These are phyloP conservation scores for Glycyrrhiza uralensis DNA, from an alignment of 306 rosid species.

Conservation along the genomic window DNA sequence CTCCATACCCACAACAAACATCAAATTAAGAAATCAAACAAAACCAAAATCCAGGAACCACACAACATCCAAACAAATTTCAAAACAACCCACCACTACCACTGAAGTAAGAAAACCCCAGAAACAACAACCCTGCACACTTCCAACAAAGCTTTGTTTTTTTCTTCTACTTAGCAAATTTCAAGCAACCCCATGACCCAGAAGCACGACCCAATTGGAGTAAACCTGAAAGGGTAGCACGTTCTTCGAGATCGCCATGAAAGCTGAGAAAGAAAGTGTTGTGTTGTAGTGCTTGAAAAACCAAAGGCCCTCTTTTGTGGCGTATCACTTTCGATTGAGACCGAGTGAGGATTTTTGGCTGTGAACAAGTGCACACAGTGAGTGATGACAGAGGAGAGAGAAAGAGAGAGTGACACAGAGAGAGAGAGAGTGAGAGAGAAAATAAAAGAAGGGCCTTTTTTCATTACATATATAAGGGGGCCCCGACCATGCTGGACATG, in stretches of 20 bases:
- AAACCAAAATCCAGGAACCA: conserved; percentile 33
- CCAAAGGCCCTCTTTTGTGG: conserved; percentile 45
- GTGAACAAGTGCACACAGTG: conserved; percentile 25
- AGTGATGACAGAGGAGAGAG: conserved; percentile 21
- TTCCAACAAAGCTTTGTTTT: conserved; percentile 10
- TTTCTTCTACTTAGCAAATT: not conserved
- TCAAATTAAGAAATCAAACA: conserved; percentile 32
- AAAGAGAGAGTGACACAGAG: conserved; percentile 16
- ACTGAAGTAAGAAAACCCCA: not conserved
- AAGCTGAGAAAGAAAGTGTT: conserved; percentile 19
- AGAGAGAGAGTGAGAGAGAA: conserved; percentile 33
- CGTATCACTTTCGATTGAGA: conserved; percentile 69
- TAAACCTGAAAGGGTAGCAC: conserved; percentile 34
- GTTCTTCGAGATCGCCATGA: conserved; percentile 56
- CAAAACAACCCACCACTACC: not conserved
- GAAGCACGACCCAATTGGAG: conserved; percentile 32
- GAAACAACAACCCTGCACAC: not conserved
- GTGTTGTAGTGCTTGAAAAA: conserved; percentile 37
- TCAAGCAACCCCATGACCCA: conserved; percentile 35
- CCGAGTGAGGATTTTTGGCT: conserved; percentile 41
- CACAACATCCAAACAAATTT: conserved; percentile 35
- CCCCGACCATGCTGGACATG: conserved; percentile 72
- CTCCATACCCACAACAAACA: conserved; percentile 23
- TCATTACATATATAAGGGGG: conserved; percentile 60
- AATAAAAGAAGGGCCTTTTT: conserved; percentile 30